These are phyloP conservation scores for Cryphonectria carpinicola DNA, from an alignment of 2,329 filamentous ascomycete genomes.

Conservation along the genomic window DNA sequence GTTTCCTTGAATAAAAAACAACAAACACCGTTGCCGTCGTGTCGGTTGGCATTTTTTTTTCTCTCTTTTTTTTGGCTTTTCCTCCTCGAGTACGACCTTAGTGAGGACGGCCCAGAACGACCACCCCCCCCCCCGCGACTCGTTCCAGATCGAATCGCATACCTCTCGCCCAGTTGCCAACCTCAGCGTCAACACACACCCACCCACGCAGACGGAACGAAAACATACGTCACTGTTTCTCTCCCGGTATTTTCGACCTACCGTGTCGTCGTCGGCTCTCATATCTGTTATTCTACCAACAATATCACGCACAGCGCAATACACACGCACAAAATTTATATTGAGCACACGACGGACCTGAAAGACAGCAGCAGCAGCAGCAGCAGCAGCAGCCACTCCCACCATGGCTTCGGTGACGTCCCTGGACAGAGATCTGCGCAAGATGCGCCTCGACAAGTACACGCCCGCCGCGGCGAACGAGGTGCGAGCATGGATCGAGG, in stretches of 20 bases:
- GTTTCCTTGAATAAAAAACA: conserved; percentile 12
- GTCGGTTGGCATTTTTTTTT: background rate
- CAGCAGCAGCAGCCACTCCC: conserved; percentile 6
- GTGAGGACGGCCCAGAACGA: conserved; percentile 2
- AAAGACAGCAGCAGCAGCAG: background rate
- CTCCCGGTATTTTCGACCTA: background rate
- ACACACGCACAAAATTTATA: background rate
- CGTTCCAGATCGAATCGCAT: conserved; percentile 3
- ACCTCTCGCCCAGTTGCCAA: conserved; percentile 1
- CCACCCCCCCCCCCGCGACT: background rate
- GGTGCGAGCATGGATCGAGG: conserved; percentile 83
- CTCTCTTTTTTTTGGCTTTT: background rate
- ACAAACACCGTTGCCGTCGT: conserved; percentile 14
- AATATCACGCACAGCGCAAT: background rate
- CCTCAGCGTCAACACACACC: background rate
- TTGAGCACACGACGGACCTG: background rate
- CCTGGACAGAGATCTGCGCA: conserved; percentile 93
- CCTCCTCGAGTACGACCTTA: background rate
- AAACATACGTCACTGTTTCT: conserved; percentile 21
- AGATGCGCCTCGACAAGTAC: conserved; percentile 88
- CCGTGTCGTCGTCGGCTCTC: background rate
- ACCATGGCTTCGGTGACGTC: conserved; percentile 91
- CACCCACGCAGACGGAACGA: background rate
- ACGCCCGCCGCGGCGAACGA: conserved; percentile 89
- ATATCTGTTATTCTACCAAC: background rate